These are phyloP conservation scores for Russula abietina DNA, from an alignment of 768 basidiomycete species.

Conservation along the genomic window DNA sequence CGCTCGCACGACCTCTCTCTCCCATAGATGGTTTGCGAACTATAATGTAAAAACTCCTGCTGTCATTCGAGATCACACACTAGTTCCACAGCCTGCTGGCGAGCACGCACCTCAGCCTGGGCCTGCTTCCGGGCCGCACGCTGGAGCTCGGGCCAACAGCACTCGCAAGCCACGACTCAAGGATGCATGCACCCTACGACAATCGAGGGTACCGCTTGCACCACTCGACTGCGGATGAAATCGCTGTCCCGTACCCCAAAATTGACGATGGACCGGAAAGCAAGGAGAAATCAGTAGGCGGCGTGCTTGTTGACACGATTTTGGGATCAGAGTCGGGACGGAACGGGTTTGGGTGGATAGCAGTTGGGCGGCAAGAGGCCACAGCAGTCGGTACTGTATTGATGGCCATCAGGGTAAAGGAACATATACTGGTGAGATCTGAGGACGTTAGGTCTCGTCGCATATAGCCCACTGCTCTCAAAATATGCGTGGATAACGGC, in stretches of 20 bases:
- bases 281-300: constrained; percentile 83
- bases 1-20: constrained; percentile 11
- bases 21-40: constrained; percentile 17
- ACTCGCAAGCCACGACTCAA: constrained; percentile 88
- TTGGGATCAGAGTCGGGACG: constrained; percentile 60
- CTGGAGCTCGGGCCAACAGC: constrained; percentile 76
- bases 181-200: constrained; percentile 89
- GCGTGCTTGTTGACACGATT: constrained; percentile 73
- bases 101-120: constrained; percentile 48
- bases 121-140: constrained; percentile 56
- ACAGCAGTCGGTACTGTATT: no score
- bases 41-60: constrained; percentile 25
- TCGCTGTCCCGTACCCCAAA: constrained; percentile 95
- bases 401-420: no score
- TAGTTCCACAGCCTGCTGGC: constrained; percentile 55
- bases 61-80: constrained; percentile 53
- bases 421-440: no score
- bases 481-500: no score
- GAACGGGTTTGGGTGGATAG: constrained; percentile 49
- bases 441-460: no score
- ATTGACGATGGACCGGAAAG: constrained; percentile 96
- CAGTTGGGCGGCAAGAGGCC: constrained; percentile 65
- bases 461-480: no score
- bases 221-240: constrained; percentile 83
- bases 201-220: constrained; percentile 89